Base-by-base conservation (phyloP, 495 filamentous ascomycete species). In the Massariosphaeria phaeospora region DNA sequence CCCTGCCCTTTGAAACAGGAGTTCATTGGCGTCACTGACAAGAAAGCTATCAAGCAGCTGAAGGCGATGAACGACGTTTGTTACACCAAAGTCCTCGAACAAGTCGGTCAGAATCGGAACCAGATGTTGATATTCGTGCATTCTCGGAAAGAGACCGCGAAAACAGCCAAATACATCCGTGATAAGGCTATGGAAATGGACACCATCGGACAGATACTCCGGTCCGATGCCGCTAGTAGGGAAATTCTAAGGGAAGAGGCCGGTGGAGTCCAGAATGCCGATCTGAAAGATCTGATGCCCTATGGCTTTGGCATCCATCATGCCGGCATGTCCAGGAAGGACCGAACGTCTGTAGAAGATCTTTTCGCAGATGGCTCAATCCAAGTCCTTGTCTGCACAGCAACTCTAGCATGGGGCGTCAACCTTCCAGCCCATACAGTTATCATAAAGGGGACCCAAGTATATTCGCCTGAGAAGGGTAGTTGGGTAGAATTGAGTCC, bases 111-210 rank as follows among this genome's bases (percentile, higher is more conserved):
- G 45, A 84, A 91, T 54, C 79, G 84, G 50, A 90, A 95, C 62
- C 93, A 99, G 70, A 96, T 99, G 89, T 81, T 99, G 36, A 91
- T 99, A 43, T 99, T 99, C 62, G 93, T 97, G 17, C 93, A 99
- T 66, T 99, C 93, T 21, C 75, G 93, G 50, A 99, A 99, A 67
- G 93, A 99, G 65, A 99, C 93, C 0, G 89, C 90, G 4, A 99
- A 97, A 70, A 99, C 93, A 0, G 93, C 91, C 5, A 89, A 85
- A 69, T 96, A 95, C 67, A 87, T 99, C 64, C 77, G 90, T 45
- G 93, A 99, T 73, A 96, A 96, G 69, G 93, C 94, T 1, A 66
- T 97, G 8, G 93, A 99, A 67, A 78, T 86, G 78, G 93, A 96
- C 64, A 96, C 91, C 0, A 99, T 99, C 52, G 88, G 91, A 27